phyloP scores from a whole-genome alignment of 495 filamentous ascomycete species.

The Pyronema domesticum region DNA sequence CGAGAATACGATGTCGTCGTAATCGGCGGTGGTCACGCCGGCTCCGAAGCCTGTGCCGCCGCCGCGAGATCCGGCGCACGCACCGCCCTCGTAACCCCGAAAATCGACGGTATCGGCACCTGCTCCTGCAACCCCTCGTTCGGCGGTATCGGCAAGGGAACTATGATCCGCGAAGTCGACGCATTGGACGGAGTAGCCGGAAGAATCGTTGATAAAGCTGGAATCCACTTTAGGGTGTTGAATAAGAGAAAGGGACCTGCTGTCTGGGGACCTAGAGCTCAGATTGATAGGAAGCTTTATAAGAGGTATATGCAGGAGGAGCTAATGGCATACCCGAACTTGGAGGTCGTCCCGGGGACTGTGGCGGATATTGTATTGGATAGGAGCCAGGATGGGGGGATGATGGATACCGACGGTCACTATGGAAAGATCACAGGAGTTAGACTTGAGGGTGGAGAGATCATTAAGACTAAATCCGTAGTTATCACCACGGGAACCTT shows the following conservation, averaged over 20 bases:
- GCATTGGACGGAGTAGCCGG: conserved; percentile 84
- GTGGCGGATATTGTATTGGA: conserved; percentile 75
- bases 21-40: conserved; percentile 90
- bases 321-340: conserved; percentile 51
- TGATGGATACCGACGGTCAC: conserved; percentile 31
- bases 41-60: conserved; percentile 84
- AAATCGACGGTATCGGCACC: conserved; percentile 71
- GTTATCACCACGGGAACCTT: conserved; percentile 95
- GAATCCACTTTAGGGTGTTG: conserved; percentile 74
- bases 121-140: conserved; percentile 98
- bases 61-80: conserved; percentile 76
- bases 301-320: conserved; percentile 84
- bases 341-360: conserved; percentile 66
- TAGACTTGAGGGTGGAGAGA: conserved; percentile 71
- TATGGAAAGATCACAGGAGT: conserved; percentile 71
- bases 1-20: conserved; percentile 80
- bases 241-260: conserved; percentile 84
- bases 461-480: conserved; percentile 62
- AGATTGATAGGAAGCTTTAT: conserved; percentile 87
- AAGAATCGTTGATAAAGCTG: conserved; percentile 81
- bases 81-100: conserved; percentile 78
- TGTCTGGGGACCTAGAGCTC: conserved; percentile 90
- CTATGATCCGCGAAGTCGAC: conserved; percentile 88
- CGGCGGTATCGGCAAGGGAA: conserved; percentile 96
- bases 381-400: conserved; percentile 32